Percentiles rank a stretch among this genome's conserved stretches.
Evolutionary conservation across 306 rosid species (phyloP).

Genomic region (Cucurbita ficifolia): DNA sequence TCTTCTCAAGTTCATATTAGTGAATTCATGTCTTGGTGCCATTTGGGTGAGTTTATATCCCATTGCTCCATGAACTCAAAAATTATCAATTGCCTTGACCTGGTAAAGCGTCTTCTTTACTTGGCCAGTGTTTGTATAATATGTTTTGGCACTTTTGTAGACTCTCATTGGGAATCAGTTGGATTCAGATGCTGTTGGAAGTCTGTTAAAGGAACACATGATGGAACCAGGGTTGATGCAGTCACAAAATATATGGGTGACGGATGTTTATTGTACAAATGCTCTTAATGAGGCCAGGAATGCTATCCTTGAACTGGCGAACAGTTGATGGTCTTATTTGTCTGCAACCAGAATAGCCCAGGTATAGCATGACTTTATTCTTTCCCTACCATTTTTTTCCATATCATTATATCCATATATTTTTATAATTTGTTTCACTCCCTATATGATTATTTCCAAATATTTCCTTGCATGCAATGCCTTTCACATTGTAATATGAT

Average conservation of each 20-base stretch:
- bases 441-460: too few species aligned
- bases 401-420: not conserved
- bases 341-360: not conserved
- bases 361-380: not conserved
- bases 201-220: slow-evolving; percentile 25
- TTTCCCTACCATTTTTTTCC: not conserved
- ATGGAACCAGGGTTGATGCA: slow-evolving; percentile 23
- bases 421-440: too few species aligned
- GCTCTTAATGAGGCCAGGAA: slow-evolving; percentile 41
- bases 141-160: slow-evolving; percentile 27
- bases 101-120: not conserved
- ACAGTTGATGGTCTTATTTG: slow-evolving; percentile 8
- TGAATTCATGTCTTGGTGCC: slow-evolving; percentile 48
- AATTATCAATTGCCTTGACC: not conserved
- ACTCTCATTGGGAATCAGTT: slow-evolving; percentile 38
- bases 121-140: not conserved
- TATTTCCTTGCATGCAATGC: too few species aligned
- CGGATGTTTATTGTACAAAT: slow-evolving; percentile 28
- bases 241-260: slow-evolving; percentile 45
- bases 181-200: slow-evolving; percentile 34
- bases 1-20: slow-evolving; percentile 38
- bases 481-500: too few species aligned
- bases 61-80: not conserved
- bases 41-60: slow-evolving; percentile 46
- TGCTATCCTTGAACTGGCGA: slow-evolving; percentile 28